These are phyloP conservation scores for Takakia lepidozioides DNA, from an alignment of 225 moss, liverwort and hornwort genomes.

Conservation along the genomic window DNA sequence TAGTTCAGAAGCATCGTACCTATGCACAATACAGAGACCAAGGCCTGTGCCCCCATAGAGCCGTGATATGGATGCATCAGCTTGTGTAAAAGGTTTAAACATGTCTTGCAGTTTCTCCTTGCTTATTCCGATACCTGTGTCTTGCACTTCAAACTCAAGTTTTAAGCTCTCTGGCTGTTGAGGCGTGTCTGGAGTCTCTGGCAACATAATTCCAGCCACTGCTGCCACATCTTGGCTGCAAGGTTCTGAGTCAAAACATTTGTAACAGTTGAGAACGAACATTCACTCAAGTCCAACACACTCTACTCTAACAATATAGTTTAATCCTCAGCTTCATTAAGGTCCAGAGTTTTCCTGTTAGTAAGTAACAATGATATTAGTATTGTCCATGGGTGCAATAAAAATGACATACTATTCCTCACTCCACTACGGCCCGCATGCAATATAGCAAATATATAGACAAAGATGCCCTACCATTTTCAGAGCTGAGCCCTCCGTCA, in stretches of 20 bases:
- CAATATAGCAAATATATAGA: too few relatives aligned
- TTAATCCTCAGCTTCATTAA: background rate
- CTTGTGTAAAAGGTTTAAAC: slow-evolving; percentile 57
- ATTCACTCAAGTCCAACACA: background rate
- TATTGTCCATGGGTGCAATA: too few relatives aligned
- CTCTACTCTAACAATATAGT: background rate
- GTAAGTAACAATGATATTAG: too few relatives aligned
- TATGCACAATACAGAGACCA: slow-evolving; percentile 53
- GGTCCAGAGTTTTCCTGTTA: background rate
- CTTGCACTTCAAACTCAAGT: slow-evolving; percentile 36
- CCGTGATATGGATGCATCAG: slow-evolving; percentile 53
- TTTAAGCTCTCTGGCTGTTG: slow-evolving; percentile 16
- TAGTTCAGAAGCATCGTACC: slow-evolving; percentile 11
- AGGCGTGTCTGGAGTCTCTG: background rate
- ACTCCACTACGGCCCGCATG: too few relatives aligned
- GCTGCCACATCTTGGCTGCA: slow-evolving; percentile 11
- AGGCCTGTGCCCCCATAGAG: slow-evolving; percentile 59
- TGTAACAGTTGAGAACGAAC: slow-evolving; percentile 10
- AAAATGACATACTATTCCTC: too few relatives aligned
- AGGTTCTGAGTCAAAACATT: slow-evolving; percentile 17
- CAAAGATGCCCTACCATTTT: too few relatives aligned
- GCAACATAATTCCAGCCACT: background rate
- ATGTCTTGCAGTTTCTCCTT: slow-evolving; percentile 41
- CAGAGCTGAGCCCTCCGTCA: too few relatives aligned
- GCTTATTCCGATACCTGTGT: slow-evolving; percentile 55